Evolutionary conservation across 352 stramenopile species (phyloP).

Genomic region (Phytophthora sp.): DNA sequence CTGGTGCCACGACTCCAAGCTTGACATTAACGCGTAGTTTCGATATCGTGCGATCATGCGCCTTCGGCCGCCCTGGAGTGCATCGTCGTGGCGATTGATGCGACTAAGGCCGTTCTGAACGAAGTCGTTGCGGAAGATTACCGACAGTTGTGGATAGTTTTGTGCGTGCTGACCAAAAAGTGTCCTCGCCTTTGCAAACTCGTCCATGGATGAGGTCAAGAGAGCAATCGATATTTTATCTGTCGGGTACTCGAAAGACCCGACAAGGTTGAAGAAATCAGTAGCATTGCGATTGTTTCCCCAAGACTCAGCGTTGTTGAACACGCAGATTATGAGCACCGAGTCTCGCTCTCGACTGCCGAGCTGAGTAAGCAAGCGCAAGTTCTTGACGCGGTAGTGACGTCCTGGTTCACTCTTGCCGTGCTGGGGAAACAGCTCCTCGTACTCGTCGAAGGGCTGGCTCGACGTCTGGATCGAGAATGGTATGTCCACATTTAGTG

Average conservation of each 20-base stretch:
- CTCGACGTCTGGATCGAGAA: constrained; percentile 13
- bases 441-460: constrained; percentile 5
- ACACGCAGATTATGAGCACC: constrained; percentile 32
- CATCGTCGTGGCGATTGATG: constrained; percentile 31
- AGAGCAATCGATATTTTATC: constrained; percentile 40
- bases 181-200: constrained; percentile 29
- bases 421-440: constrained; percentile 23
- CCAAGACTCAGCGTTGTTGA: constrained; percentile 44
- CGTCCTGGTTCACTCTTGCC: constrained; percentile 20
- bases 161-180: constrained; percentile 24
- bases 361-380: not conserved
- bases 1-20: constrained; percentile 42
- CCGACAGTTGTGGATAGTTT: constrained; percentile 28
- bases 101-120: constrained; percentile 19
- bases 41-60: constrained; percentile 56
- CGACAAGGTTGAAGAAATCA: constrained; percentile 41
- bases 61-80: constrained; percentile 33
- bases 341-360: constrained; percentile 16
- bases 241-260: constrained; percentile 30
- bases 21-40: constrained; percentile 47
- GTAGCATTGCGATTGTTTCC: constrained; percentile 19
- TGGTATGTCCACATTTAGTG: constrained; percentile 7
- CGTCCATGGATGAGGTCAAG: constrained; percentile 37
- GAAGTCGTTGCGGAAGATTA: constrained; percentile 52
- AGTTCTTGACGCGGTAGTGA: constrained; percentile 28